phyloP scores from a whole-genome alignment of 2,329 filamentous ascomycete genomes.

The Kalaharituber pfeilii region DNA sequence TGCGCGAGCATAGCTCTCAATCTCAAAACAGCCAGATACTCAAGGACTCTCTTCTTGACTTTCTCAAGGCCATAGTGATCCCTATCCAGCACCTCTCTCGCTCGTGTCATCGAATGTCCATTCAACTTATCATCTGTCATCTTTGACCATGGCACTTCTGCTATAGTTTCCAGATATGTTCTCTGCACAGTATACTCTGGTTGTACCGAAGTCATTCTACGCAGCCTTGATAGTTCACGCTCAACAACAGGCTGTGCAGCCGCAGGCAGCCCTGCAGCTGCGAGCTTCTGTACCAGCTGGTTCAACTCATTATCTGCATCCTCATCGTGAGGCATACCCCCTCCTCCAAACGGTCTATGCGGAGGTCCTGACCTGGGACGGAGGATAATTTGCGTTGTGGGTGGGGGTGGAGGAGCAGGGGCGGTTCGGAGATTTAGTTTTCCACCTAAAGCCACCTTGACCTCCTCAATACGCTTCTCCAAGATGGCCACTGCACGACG shows the following conservation, averaged over 20 bases:
- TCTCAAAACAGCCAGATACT: conserved; percentile 90
- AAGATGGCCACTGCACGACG: conserved; percentile 70
- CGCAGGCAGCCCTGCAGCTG: conserved; percentile 60
- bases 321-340: conserved; percentile 43
- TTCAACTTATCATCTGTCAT: conserved; percentile 74
- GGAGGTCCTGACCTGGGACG: conserved; percentile 15
- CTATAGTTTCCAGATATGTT: conserved; percentile 82
- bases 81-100: conserved; percentile 78
- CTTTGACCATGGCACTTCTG: conserved; percentile 83
- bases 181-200: conserved; percentile 89
- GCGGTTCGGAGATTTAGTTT: not conserved
- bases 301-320: conserved; percentile 81
- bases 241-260: conserved; percentile 71
- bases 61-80: conserved; percentile 94
- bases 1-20: conserved; percentile 84
- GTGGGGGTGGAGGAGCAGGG: conserved; percentile 6
- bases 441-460: conserved; percentile 46
- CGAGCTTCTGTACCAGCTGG: conserved; percentile 73
- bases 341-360: conserved; percentile 25
- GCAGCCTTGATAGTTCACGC: conserved; percentile 67
- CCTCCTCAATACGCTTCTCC: conserved; percentile 59
- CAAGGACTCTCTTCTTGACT: conserved; percentile 88
- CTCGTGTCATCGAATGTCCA: conserved; percentile 56
- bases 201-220: conserved; percentile 91
- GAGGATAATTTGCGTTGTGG: conserved; percentile 17